phyloP scores from a whole-genome alignment of 2,329 filamentous ascomycete genomes.

The Colletotrichum trifolii region DNA sequence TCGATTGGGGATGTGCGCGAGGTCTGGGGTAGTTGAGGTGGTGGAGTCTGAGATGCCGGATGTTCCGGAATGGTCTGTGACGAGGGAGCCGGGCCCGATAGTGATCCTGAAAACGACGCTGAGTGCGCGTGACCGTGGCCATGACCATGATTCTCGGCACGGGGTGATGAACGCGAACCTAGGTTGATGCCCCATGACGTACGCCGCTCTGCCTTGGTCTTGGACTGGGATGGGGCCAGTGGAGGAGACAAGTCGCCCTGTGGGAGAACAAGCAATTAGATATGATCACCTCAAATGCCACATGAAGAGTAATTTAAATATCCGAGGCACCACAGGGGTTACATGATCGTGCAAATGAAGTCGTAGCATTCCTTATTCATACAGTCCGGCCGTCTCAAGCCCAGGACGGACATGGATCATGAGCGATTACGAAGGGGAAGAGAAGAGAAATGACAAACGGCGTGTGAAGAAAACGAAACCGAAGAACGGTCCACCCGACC shows the following conservation, averaged over 20 bases:
- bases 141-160: conserved; percentile 38
- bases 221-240: conserved; percentile 50
- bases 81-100: conserved; percentile 9
- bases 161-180: conserved; percentile 45
- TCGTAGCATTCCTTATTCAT: conserved; percentile 57
- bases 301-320: conserved; percentile 25
- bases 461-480: conserved; percentile 24
- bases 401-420: conserved; percentile 39
- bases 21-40: conserved; percentile 37
- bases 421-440: conserved; percentile 34
- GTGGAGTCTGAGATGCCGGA: conserved; percentile 33
- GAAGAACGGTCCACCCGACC: conserved; percentile 26
- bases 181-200: conserved; percentile 57
- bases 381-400: conserved; percentile 48
- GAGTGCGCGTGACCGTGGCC: conserved; percentile 26
- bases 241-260: conserved; percentile 51
- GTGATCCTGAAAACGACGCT: conserved; percentile 25
- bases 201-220: conserved; percentile 53
- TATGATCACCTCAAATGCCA: conserved; percentile 33
- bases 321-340: conserved; percentile 37
- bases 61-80: conserved; percentile 32
- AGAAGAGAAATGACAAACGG: conserved; percentile 36
- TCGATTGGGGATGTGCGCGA: conserved; percentile 39
- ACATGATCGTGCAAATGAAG: conserved; percentile 43
- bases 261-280: conserved; percentile 43